Evolutionary conservation across 352 stramenopile genomes (phyloP).

Genomic region (Phytophthora hibernalis): DNA sequence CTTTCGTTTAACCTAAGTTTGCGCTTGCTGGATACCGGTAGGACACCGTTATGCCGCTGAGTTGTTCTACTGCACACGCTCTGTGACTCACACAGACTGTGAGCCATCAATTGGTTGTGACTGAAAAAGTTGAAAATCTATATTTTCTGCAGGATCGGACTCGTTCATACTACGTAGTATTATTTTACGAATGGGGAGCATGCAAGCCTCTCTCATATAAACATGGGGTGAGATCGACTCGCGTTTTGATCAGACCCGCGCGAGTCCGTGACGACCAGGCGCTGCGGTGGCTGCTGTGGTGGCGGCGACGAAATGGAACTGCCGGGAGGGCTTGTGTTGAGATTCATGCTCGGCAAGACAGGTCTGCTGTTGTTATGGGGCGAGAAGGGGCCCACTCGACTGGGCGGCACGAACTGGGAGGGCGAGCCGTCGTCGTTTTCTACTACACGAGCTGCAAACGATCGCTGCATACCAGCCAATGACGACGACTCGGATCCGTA

Average conservation of each 20-base stretch:
- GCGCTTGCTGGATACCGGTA: too few species aligned
- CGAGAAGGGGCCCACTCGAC: slow-evolving; percentile 6
- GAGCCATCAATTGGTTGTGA: too few species aligned
- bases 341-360: slow-evolving; percentile 24
- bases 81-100: too few species aligned
- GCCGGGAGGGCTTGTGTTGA: neutral
- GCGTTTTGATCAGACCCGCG: neutral
- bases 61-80: too few species aligned
- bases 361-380: slow-evolving; percentile 2
- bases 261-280: neutral
- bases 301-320: too few species aligned
- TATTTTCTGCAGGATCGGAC: too few species aligned
- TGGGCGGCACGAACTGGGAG: slow-evolving; percentile 10
- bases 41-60: too few species aligned
- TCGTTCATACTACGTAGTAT: slow-evolving; percentile 2
- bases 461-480: neutral
- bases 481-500: slow-evolving; percentile 7
- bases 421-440: neutral
- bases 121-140: too few species aligned
- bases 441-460: neutral
- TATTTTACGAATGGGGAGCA: neutral
- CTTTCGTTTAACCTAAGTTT: too few species aligned
- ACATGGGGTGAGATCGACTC: slow-evolving; percentile 11
- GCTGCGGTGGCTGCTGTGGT: too few species aligned
- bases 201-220: slow-evolving; percentile 24